Evolutionary conservation across 805 yeast genomes (phyloP).

Genomic region (Yarrowia sp.): DNA sequence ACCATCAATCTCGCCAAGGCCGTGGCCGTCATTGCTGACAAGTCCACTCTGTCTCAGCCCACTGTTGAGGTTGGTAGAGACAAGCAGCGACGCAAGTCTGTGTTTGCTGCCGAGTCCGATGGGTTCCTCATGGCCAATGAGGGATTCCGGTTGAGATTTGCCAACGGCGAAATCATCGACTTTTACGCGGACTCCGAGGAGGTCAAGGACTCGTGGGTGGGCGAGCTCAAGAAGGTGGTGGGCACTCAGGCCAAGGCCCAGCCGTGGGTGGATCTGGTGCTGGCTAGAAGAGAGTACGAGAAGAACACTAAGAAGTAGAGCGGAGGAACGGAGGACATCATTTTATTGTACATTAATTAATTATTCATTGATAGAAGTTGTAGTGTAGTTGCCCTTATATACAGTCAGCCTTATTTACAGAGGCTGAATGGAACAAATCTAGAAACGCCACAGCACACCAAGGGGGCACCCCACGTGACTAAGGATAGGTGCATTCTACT

Average conservation of each 20-base stretch:
- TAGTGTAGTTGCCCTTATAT: not conserved
- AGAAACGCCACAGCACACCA: no score
- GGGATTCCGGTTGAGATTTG: slow-evolving; percentile 71
- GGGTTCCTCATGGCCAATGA: slow-evolving; percentile 46
- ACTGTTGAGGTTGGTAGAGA: slow-evolving; percentile 35
- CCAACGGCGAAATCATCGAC: slow-evolving; percentile 76
- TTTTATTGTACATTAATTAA: slow-evolving; percentile 19
- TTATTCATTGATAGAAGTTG: not conserved
- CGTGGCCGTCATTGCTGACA: slow-evolving; percentile 44
- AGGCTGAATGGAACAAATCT: no score
- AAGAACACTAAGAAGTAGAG: slow-evolving; percentile 14
- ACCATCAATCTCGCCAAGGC: slow-evolving; percentile 73
- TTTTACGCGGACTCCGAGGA: slow-evolving; percentile 75
- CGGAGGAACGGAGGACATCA: not conserved
- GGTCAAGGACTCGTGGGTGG: slow-evolving; percentile 66
- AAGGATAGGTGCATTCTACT: no score
- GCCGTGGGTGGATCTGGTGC: slow-evolving; percentile 32
- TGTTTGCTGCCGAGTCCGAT: slow-evolving; percentile 47
- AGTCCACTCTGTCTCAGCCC: slow-evolving; percentile 32
- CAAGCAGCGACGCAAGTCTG: slow-evolving; percentile 39
- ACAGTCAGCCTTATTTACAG: no score
- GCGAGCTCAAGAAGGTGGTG: slow-evolving; percentile 44
- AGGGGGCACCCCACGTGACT: no score
- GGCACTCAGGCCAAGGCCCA: slow-evolving; percentile 9
- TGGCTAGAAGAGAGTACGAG: slow-evolving; percentile 20